Evolutionary conservation across 257 asterid species (phyloP), one percentile per base, ranked within the genome.

Genomic region (Nicotiana sylvestris): DNA sequence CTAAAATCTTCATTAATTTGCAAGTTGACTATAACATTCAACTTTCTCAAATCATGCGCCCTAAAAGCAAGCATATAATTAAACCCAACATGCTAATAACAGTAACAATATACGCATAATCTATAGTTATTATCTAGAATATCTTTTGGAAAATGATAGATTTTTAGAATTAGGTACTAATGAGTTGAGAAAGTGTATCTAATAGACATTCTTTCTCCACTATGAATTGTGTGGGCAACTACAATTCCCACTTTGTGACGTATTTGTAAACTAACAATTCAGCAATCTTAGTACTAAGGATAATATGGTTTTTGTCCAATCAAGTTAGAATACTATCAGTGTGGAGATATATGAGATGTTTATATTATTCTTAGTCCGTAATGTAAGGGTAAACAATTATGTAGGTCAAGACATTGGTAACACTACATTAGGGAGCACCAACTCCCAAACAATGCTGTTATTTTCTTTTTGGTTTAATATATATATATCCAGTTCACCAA

Each of bases 201-300:
- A 25, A 15, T 51, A 51, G 46, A 76, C 80, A 76, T 76, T 76
- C 46, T 76, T 27, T 76, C 80, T 76, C 64, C 80, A 76, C 64
- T 51, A 74, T 74, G 43, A 49, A 13, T 74, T 74, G 39, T 74
- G 61, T 13, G 79, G 79, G 27, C 61, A 74, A 49, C 25, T 74
- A 35, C 13, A 51, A 76, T 51, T 76, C 64, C 80, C 80, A 76
- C 62, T 51, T 51, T 27, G 46, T 51, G 46, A 76, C 80, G 46
- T 51, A 51, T 27, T 76, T 76, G 61, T 72, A 25, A 46, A 12
- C 79, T 2, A 46, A 72, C 3, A 46, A 46, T 25, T 49, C 13
- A 74, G 29, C 15, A 74, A 49, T 76, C 27, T 6, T 15, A 76
- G 64, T 76, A 76, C 64, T 51, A 13, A 15, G 80, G 39, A 49